Evolutionary conservation across 306 rosid genomes (phyloP).

Genomic region (Sicyos baderoa): DNA sequence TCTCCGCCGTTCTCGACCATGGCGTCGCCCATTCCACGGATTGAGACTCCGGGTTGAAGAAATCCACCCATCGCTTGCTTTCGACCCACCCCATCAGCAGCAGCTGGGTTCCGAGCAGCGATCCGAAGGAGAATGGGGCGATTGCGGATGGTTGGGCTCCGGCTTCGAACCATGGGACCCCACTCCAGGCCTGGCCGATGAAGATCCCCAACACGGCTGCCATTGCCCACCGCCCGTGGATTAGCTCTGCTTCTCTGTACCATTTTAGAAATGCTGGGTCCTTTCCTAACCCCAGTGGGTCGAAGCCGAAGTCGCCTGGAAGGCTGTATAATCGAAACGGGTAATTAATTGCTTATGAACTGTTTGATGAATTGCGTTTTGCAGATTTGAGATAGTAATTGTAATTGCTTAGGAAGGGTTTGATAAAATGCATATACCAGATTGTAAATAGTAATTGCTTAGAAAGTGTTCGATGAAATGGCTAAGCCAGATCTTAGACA

Average conservation of each 20-base stretch:
- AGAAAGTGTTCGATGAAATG: not conserved
- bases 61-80: slow-evolving; percentile 96
- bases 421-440: not conserved
- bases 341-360: not conserved
- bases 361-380: not conserved
- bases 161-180: slow-evolving; percentile 91
- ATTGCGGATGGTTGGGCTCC: slow-evolving; percentile 85
- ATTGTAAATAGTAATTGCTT: no score
- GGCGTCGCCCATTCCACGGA: slow-evolving; percentile 98
- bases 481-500: not conserved
- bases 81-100: slow-evolving; percentile 99
- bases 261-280: slow-evolving; percentile 92
- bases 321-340: slow-evolving; percentile 40
- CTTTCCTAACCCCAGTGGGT: slow-evolving; percentile 84
- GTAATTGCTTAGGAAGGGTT: not conserved
- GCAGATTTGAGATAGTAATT: no score
- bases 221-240: slow-evolving; percentile 99
- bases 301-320: slow-evolving; percentile 94
- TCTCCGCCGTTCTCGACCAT: slow-evolving; percentile 87
- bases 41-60: slow-evolving; percentile 93
- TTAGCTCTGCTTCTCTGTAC: slow-evolving; percentile 99
- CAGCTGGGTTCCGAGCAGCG: slow-evolving; percentile 84
- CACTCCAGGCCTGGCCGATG: slow-evolving; percentile 97
- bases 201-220: slow-evolving; percentile 85
- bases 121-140: slow-evolving; percentile 93